Conservation (phyloP, 805 yeast species). For the Saccharomycopsis amapae region DNA sequence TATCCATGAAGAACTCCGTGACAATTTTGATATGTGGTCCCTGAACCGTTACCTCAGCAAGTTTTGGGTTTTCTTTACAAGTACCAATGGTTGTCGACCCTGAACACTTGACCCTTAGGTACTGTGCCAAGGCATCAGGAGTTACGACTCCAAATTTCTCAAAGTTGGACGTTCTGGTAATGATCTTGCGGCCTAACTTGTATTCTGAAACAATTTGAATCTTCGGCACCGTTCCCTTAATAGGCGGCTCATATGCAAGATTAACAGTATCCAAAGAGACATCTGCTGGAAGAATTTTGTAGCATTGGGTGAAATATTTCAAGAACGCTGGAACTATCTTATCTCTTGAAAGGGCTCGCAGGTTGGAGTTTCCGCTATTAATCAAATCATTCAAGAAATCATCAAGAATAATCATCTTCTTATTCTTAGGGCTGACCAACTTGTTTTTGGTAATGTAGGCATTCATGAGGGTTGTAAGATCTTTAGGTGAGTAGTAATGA, state of each 20-base stretch:
- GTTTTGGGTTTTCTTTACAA: slow-evolving; percentile 45
- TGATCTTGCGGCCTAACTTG: slow-evolving; percentile 73
- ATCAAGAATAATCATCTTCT: slow-evolving; percentile 50
- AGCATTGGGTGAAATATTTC: slow-evolving; percentile 43
- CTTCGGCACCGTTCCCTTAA: slow-evolving; percentile 62
- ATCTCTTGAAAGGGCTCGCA: slow-evolving; percentile 26
- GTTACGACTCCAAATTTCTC: slow-evolving; percentile 57
- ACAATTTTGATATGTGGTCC: slow-evolving; percentile 75
- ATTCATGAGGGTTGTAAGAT: slow-evolving; percentile 46
- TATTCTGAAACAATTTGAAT: slow-evolving; percentile 63
- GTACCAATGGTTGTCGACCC: slow-evolving; percentile 77
- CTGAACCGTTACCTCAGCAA: slow-evolving; percentile 74
- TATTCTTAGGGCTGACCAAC: slow-evolving; percentile 45
- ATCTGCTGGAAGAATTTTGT: slow-evolving; percentile 35
- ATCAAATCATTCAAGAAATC: slow-evolving; percentile 26
- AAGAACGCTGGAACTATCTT: slow-evolving; percentile 39
- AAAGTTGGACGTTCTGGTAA: slow-evolving; percentile 65
- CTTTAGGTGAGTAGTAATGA: slow-evolving; percentile 43
- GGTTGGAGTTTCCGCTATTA: neutral
- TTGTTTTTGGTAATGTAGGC: slow-evolving; percentile 48
- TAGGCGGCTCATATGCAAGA: slow-evolving; percentile 30
- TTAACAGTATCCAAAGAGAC: slow-evolving; percentile 36
- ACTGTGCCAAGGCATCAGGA: slow-evolving; percentile 57
- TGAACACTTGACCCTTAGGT: slow-evolving; percentile 72
- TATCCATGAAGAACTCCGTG: slow-evolving; percentile 45